Conservation (phyloP, 768 basidiomycete species). For the Chalciporus sphaerocephalus region DNA sequence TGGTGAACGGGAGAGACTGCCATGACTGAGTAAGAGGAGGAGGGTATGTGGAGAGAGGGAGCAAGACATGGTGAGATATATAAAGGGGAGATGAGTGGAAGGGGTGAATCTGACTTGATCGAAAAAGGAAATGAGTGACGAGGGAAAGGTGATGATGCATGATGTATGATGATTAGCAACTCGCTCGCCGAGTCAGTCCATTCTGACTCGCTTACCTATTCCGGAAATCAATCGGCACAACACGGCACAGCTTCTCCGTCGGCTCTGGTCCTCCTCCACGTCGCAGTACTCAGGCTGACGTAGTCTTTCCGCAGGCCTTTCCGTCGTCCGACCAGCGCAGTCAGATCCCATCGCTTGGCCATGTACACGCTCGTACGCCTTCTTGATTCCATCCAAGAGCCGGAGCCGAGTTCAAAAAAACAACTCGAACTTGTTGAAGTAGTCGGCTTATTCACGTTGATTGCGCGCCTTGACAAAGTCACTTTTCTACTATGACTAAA, state of each 20-base stretch:
- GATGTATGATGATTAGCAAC: no score
- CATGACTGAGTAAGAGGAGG: constrained; percentile 10
- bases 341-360: no score
- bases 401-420: no score
- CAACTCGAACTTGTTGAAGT: no score
- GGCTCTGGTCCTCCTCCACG: neutral
- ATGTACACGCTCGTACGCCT: no score
- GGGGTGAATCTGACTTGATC: constrained; percentile 35
- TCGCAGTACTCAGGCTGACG: no score
- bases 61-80: constrained; percentile 22
- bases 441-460: neutral
- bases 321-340: no score
- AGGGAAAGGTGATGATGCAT: constrained; percentile 26
- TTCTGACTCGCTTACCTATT: neutral
- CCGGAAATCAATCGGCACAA: neutral
- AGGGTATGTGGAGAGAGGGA: constrained; percentile 1
- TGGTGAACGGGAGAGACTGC: constrained; percentile 37
- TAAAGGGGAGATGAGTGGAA: constrained; percentile 29
- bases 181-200: constrained; percentile 22
- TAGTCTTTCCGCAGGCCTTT: no score
- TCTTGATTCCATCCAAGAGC: no score
- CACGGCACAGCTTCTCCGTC: neutral
- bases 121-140: constrained; percentile 25
- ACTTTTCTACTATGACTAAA: constrained; percentile 11
- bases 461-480: neutral